Base-by-base conservation (phyloP, 306 rosid species). In the Amphicarpaea edgeworthii region DNA sequence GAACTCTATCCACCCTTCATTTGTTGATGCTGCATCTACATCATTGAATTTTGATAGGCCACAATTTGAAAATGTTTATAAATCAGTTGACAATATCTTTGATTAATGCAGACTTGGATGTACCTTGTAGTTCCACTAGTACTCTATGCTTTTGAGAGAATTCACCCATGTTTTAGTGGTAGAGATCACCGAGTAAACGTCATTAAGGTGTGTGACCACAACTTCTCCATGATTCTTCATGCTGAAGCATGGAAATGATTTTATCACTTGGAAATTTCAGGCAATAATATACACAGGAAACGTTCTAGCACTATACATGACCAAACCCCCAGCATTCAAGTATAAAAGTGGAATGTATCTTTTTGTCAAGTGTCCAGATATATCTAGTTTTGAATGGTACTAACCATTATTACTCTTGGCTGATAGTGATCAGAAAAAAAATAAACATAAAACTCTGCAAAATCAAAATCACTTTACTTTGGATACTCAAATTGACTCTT, bases 301-400 rank as follows among this genome's bases (percentile, higher is more conserved):
- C 78, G 98, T 90, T 68, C 90, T 95, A 55, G 97, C 97, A 41
- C 41, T 95, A 15, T 86, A 92, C 90, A 81, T 92, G 90, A 88
- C 85, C 57, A 92, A 82, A 82, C 98, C 98, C 20, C 51, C 59
- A 4, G 96, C 82, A 47, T 95, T 95, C 77, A 88, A 81, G 86
- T 92, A 95, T 63, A 80, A 83, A 83, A 92, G 98, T 82, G 98
- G 98, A 73, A 92, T 92, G 98, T 95, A 92, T 72, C 20, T 95
- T 55, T 95, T 95, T 79, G 79, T 95, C 79, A 92, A 95, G 79
- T 95, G 97, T 80, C 96, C 95, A 32, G 95, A 92, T 70, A 84
- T 95, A 65, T 90, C 98, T 37, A 78, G 49, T 45, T 95, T 84
- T 74, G 98, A 95, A 85, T 95, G 98, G 98, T 92, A 92, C 65